A percentile compares a stretch with the other conserved stretches of the same genome.
Evolutionary conservation across 306 rosid species (phyloP).

Genomic region (Ammopiptanthus mongolicus): DNA sequence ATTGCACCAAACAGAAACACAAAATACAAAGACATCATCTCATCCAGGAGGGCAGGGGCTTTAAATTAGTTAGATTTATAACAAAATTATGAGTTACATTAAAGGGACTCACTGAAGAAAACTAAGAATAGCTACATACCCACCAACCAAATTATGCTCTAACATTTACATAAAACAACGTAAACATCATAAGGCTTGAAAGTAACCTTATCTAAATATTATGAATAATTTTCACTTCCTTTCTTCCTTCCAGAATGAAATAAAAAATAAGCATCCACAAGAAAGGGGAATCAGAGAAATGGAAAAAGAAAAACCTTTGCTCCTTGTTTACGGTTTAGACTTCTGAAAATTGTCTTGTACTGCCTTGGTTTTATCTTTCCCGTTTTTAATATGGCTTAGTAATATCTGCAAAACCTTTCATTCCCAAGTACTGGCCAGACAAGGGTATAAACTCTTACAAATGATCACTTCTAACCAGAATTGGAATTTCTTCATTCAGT

Average conservation of each 20-base stretch:
- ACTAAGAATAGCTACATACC: not conserved
- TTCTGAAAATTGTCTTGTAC: not conserved
- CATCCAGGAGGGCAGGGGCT: not conserved
- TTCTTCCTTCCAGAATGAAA: not conserved
- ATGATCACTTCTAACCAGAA: not conserved
- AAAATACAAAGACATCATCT: conserved; percentile 10
- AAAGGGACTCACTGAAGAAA: not conserved
- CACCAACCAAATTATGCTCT: not conserved
- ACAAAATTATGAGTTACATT: not conserved
- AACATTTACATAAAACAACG: not conserved
- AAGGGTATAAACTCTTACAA: not conserved
- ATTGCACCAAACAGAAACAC: not conserved
- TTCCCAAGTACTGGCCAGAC: not conserved
- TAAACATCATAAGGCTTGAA: not conserved
- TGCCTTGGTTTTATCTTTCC: not conserved
- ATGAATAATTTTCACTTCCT: not conserved
- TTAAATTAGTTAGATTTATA: not conserved
- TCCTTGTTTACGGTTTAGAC: not conserved
- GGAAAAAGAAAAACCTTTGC: not conserved
- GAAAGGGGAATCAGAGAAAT: not conserved
- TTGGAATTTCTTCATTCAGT: not conserved
- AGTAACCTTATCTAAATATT: not conserved
- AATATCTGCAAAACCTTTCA: not conserved
- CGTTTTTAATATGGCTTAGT: not conserved
- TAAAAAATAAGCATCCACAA: not conserved